These are phyloP conservation scores for Erodium trifolium DNA, from an alignment of 441 rosid genomes.

Conservation along the genomic window DNA sequence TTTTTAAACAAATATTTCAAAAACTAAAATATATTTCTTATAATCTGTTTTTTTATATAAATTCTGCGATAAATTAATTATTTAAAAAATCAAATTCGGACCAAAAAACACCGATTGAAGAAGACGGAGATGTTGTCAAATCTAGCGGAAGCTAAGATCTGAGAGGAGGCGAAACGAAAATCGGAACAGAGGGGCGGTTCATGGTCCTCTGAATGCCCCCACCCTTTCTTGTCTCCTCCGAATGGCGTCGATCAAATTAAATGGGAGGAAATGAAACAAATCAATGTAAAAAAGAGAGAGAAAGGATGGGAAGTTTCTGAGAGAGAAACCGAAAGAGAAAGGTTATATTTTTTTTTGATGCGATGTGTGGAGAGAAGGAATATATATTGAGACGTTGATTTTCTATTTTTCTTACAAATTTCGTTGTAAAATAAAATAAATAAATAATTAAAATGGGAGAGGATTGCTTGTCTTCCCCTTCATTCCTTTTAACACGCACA, in stretches of 20 bases:
- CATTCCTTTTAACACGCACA: no score
- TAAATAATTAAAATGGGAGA: no score
- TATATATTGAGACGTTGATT: constrained; percentile 18
- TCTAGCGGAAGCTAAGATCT: constrained; percentile 32
- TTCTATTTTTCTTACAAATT: no score
- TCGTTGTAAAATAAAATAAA: no score
- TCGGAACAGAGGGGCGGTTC: constrained; percentile 34
- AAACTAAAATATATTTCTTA: no score
- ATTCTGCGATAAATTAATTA: no score
- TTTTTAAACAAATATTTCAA: no score
- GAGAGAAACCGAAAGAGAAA: constrained; percentile 18
- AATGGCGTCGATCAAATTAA: constrained; percentile 15
- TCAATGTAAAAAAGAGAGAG: background rate
- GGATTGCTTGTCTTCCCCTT: no score
- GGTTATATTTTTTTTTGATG: background rate
- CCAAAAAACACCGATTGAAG: constrained; percentile 22
- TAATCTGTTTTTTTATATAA: no score
- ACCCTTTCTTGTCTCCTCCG: constrained; percentile 17
- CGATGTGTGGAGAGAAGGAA: constrained; percentile 22
- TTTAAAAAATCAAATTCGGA: constrained; percentile 42
- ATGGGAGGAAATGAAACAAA: constrained; percentile 1
- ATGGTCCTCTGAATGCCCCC: constrained; percentile 32
- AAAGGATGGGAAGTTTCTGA: no score
- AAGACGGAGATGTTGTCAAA: constrained; percentile 25
- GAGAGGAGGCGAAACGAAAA: constrained; percentile 33